A percentile compares a stretch with the other conserved stretches of the same genome.
These are phyloP conservation scores for Alternaria arbusti DNA, from an alignment of 2,329 filamentous ascomycete species.

Conservation along the genomic window DNA sequence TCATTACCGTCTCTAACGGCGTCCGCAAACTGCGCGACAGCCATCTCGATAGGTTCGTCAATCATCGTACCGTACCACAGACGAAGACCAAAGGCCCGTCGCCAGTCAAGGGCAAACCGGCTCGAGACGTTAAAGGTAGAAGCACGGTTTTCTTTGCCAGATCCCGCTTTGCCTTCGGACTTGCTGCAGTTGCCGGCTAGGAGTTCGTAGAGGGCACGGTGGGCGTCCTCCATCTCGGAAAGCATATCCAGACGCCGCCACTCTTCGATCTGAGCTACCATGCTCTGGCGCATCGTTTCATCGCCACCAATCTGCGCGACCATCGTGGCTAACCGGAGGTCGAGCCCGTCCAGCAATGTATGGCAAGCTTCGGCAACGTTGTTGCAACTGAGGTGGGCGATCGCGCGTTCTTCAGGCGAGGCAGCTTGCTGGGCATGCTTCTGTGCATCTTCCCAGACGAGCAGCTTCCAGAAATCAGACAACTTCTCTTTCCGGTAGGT, in stretches of 20 bases:
- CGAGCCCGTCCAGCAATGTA: conserved; percentile 73
- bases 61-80: conserved; percentile 83
- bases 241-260: conserved; percentile 86
- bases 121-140: conserved; percentile 82
- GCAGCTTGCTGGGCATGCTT: conserved; percentile 62
- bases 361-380: conserved; percentile 84
- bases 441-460: conserved; percentile 50
- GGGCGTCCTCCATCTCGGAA: conserved; percentile 83
- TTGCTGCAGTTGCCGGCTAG: conserved; percentile 85
- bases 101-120: conserved; percentile 88
- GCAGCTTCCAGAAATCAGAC: conserved; percentile 67
- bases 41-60: conserved; percentile 72
- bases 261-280: conserved; percentile 78
- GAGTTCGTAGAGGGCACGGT: conserved; percentile 88
- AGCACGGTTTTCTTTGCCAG: conserved; percentile 78
- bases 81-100: conserved; percentile 87
- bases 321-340: conserved; percentile 85
- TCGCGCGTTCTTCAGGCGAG: conserved; percentile 80
- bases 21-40: conserved; percentile 74
- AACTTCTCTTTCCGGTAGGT: conserved; percentile 64
- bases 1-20: conserved; percentile 77
- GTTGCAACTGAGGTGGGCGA: conserved; percentile 79
- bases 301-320: conserved; percentile 84
- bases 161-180: conserved; percentile 76
- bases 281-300: conserved; percentile 70